Evolutionary conservation across 805 yeast species (phyloP), one percentile per base, ranked within the genome.

Genomic region (Metschnikowia baotianmanensis): DNA sequence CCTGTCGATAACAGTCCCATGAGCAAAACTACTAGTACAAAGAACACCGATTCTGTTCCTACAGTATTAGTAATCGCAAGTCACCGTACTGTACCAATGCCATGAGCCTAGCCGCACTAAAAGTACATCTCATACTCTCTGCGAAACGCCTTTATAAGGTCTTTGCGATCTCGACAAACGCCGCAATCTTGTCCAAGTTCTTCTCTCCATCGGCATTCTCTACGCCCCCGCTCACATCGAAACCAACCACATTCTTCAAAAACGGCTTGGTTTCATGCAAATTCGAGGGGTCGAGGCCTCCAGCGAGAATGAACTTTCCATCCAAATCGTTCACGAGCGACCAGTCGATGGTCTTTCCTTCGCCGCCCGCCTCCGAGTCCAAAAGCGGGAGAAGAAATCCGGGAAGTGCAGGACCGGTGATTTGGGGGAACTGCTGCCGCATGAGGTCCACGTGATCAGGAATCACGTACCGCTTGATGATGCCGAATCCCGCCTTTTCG

Each of bases 201-300:
- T 91, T 93, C 1, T 51, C 59, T 2, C 96, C 96, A 31, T 78
- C 57, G 0, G 83, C 78, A 19, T 61, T 53, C 58, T 93, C 99
- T 1, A 90, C 96, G 1, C 99, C 99, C 8, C 96, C 89, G 55
- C 96, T 83, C 6, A 93, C 98, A 63, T 91, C 99, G 19, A 86
- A 91, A 4, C 97, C 98, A 26, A 81, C 57, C n/a, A 86, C 79
- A 18, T 93, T 91, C 0, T 57, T 50, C 10, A 76, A 59, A n/a
- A 34, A 45, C 6, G 55, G 52, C 1, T 44, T 34, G 0, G 95
- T 95, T 2, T 59, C 57, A 0, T 43, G 42, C 5, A 93, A 87
- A 52, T 90, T 93, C 1, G 72, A 80, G 0, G 93, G 87, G 0
- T 72, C 82, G 42, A 93, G 69, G 0, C 99, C 99, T 5, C 99